phyloP scores from a whole-genome alignment of 441 rosid genomes.

The Adansonia rubrostipa region DNA sequence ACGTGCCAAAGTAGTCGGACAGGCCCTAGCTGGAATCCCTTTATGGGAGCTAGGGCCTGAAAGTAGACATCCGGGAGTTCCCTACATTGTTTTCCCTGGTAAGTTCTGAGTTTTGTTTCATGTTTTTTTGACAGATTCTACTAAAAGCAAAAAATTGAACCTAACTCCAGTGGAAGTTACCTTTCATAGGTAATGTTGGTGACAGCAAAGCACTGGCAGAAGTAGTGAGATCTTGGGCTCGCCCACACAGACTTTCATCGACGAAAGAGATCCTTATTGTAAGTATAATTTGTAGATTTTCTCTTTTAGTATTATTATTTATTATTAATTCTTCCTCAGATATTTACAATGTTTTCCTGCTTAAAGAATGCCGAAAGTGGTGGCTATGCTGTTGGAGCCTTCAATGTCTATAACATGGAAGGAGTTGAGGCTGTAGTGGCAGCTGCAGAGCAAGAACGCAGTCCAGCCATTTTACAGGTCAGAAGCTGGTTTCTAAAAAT shows the following conservation, averaged over 20 bases:
- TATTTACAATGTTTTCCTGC: constrained; percentile 35
- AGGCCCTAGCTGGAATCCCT: constrained; percentile 97
- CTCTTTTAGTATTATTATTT: constrained; percentile 14
- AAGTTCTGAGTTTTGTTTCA: constrained; percentile 29
- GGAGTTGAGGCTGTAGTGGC: constrained; percentile 93
- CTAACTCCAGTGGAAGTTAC: constrained; percentile 14
- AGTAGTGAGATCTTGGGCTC: constrained; percentile 91
- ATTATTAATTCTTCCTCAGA: constrained; percentile 22
- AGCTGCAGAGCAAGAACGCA: constrained; percentile 93
- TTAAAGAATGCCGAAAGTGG: constrained; percentile 82
- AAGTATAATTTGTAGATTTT: constrained; percentile 32
- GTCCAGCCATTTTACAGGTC: constrained; percentile 97
- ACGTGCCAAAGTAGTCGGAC: constrained; percentile 86
- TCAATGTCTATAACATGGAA: constrained; percentile 93
- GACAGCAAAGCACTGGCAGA: constrained; percentile 76
- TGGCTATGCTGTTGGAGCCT: constrained; percentile 95
- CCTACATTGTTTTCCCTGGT: constrained; percentile 98
- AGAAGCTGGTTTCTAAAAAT: constrained; percentile 14
- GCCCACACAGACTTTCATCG: constrained; percentile 60
- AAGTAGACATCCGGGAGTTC: constrained; percentile 97
- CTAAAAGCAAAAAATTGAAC: constrained; percentile 14
- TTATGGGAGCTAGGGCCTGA: constrained; percentile 96
- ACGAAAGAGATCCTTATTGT: constrained; percentile 80
- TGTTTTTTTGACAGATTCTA: constrained; percentile 13
- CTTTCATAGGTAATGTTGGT: constrained; percentile 84